Evolutionary conservation across 2,329 filamentous ascomycete genomes (phyloP), one percentile per base, ranked within the genome.

Genomic region (Didymella segeticola): DNA sequence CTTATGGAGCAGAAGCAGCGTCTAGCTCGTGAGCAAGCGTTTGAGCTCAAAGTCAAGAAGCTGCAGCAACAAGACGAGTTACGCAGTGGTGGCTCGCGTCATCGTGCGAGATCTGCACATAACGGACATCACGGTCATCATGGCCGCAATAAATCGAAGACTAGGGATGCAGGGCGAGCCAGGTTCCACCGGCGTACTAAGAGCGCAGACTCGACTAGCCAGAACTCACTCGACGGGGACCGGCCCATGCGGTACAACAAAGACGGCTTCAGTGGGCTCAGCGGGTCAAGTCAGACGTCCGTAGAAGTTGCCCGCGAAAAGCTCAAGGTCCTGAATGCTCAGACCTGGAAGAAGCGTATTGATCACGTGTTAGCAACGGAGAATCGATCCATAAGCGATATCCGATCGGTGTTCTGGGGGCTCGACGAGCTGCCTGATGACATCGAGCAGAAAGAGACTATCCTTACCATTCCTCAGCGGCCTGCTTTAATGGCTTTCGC

Each of bases 321-420:
- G 63, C 80, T 99, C 11, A 83, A 95, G 66, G 80, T 86, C 48
- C 86, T 96, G 68, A 96, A 98, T 73, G 85, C 93, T 2, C 87
- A 91, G 65, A 93, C 90, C 50, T 99, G 95, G 95, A 96, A 91
- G 74, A 87, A 85, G 68, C 88, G 93, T 14, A 97, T 99, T 57
- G 91, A 96, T 67, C 83, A 86, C 45, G 86, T 88, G 22, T 86
- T 90, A 67, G 77, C 80, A 17, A 84, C 86, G 58, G 88, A 93
- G 43, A 88, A 84, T 54, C 83, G 84, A 26, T 85, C 86, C n/a
- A 90, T 93, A 72, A 88, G 86, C 59, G 91, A 96, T 55, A 83
- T 95, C 43, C 86, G 93, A 15, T 84, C 84, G 25, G 80, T 89
- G 6, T 95, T 97, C 68, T 93, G 89, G 83, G 93, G 93, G 5